Conservation (phyloP, 179 eudicot genomes). For the Amaranthus tricolor region DNA sequence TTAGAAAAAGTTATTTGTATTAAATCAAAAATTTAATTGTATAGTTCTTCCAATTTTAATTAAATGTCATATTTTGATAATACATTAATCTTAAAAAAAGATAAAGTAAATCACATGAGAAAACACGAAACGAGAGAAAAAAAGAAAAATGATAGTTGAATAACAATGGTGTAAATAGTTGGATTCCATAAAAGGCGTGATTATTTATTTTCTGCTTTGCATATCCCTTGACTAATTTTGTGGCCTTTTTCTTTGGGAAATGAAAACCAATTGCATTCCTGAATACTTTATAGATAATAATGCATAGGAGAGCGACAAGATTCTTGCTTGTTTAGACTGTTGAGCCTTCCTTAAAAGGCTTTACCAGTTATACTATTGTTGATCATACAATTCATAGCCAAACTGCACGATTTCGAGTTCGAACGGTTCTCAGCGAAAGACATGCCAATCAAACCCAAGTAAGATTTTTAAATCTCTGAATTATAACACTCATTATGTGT, state of each 20-base stretch:
- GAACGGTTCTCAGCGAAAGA: conserved; percentile 22
- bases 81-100: background rate
- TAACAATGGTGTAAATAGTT: background rate
- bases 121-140: no score
- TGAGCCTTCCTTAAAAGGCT: background rate
- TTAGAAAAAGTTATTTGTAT: conserved; percentile 15
- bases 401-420: conserved; percentile 7
- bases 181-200: background rate
- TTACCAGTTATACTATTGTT: background rate
- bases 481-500: background rate
- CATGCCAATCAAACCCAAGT: conserved; percentile 63
- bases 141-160: no score
- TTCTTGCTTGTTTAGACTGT: background rate
- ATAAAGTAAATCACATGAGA: background rate
- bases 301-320: background rate
- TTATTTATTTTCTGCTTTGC: background rate
- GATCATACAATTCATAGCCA: conserved; percentile 13
- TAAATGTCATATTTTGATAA: background rate
- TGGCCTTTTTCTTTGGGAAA: no score
- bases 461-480: background rate
- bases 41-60: background rate
- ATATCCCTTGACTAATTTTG: background rate
- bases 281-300: no score
- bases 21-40: background rate
- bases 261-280: no score